A percentile compares a stretch with the other conserved stretches of the same genome.
Conservation (phyloP, 805 yeast genomes). For the Maudiozyma saulgeensis region DNA sequence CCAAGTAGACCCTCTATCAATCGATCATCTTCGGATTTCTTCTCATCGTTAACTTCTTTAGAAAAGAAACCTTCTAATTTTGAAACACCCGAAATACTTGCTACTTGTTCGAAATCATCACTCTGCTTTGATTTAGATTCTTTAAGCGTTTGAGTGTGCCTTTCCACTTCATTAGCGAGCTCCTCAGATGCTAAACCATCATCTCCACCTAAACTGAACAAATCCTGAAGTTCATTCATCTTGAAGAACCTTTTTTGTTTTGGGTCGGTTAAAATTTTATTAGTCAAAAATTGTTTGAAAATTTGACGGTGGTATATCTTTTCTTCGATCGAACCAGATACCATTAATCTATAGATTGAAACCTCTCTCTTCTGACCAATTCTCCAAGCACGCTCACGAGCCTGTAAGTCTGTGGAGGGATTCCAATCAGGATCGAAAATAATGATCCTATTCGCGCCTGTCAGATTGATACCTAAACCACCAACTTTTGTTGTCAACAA, state of each 20-base stretch:
- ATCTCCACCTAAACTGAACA: conserved; percentile 73
- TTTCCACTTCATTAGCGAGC: conserved; percentile 47
- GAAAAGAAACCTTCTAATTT: conserved; percentile 56
- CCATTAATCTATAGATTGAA: conserved; percentile 81
- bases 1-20: conserved; percentile 71
- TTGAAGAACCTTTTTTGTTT: conserved; percentile 90
- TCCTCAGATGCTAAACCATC: conserved; percentile 33
- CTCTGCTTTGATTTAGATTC: conserved; percentile 32
- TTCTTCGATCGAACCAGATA: conserved; percentile 92
- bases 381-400: conserved; percentile 95
- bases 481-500: conserved; percentile 91
- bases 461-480: conserved; percentile 85
- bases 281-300: conserved; percentile 86
- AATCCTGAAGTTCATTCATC: conserved; percentile 81
- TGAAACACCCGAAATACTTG: conserved; percentile 62
- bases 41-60: conserved; percentile 33
- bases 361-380: conserved; percentile 91
- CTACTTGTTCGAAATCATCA: conserved; percentile 62
- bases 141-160: conserved; percentile 37
- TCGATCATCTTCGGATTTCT: conserved; percentile 45
- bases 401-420: conserved; percentile 95
- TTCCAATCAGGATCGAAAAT: conserved; percentile 98
- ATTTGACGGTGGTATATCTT: conserved; percentile 95
- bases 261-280: conserved; percentile 90
- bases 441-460: conserved; percentile 91